Percentiles rank a stretch among this genome's conserved stretches.
These are phyloP conservation scores for Phytophthora colocasiae DNA, from an alignment of 352 stramenopile species.

Conservation along the genomic window DNA sequence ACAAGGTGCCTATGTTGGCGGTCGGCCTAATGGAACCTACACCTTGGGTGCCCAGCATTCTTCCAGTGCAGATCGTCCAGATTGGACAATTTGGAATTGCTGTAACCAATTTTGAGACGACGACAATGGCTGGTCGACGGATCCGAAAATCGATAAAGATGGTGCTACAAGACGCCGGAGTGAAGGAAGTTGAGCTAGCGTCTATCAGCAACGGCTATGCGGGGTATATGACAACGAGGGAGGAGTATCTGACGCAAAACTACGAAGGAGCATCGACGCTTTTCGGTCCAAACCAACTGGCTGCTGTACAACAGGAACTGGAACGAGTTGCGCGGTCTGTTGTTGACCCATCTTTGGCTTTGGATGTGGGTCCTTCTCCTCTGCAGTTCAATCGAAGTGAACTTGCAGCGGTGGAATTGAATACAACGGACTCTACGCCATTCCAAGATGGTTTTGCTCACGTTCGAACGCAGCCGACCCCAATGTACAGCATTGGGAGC, in stretches of 20 bases:
- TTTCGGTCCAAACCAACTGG: constrained; percentile 72
- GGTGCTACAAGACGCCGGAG: constrained; percentile 28
- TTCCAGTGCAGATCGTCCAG: constrained; percentile 65
- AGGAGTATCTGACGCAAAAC: constrained; percentile 70
- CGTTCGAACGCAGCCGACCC: constrained; percentile 33
- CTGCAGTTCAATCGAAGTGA: neutral
- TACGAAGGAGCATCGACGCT: constrained; percentile 80
- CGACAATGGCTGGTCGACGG: constrained; percentile 64
- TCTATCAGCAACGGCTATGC: constrained; percentile 67
- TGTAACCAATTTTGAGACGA: constrained; percentile 64
- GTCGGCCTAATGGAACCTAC: constrained; percentile 51
- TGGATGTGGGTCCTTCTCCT: neutral
- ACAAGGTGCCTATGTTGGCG: constrained; percentile 52
- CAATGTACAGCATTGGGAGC: constrained; percentile 38
- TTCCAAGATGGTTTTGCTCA: constrained; percentile 22
- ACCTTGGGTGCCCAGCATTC: constrained; percentile 52
- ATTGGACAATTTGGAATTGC: constrained; percentile 62
- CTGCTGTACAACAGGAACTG: constrained; percentile 63
- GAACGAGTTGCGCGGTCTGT: constrained; percentile 25
- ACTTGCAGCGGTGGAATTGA: neutral
- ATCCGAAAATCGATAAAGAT: constrained; percentile 45
- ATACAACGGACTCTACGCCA: constrained; percentile 1
- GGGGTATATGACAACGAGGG: constrained; percentile 68
- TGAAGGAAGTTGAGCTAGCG: constrained; percentile 59
- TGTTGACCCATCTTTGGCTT: neutral